Evolutionary conservation across 257 asterid genomes (phyloP).

Genomic region (Nicotiana paniculata): DNA sequence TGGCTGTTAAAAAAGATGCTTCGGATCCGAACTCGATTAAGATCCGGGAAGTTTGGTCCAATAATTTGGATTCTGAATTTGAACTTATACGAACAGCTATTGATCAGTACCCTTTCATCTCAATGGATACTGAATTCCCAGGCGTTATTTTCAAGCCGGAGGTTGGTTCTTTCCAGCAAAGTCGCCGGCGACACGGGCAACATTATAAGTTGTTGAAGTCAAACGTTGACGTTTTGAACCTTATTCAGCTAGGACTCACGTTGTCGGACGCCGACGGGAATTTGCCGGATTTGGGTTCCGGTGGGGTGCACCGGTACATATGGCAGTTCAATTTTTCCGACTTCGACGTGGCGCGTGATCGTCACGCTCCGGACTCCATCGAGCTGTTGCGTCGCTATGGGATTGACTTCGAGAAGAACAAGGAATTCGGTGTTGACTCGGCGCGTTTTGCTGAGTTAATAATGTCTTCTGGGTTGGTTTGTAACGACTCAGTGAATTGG

Average conservation of each 20-base stretch:
- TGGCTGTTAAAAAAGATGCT: neutral
- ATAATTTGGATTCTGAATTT: slow-evolving; percentile 37
- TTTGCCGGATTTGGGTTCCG: slow-evolving; percentile 52
- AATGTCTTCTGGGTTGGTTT: slow-evolving; percentile 59
- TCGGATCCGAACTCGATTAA: slow-evolving; percentile 14
- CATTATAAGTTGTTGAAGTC: slow-evolving; percentile 53
- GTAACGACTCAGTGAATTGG: slow-evolving; percentile 54
- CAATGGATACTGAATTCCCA: slow-evolving; percentile 61
- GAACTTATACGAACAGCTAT: slow-evolving; percentile 26
- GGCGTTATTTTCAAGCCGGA: slow-evolving; percentile 54
- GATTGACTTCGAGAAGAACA: slow-evolving; percentile 47
- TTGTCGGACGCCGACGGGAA: slow-evolving; percentile 60
- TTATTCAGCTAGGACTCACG: slow-evolving; percentile 72
- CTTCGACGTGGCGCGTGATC: slow-evolving; percentile 57
- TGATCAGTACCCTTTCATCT: slow-evolving; percentile 30
- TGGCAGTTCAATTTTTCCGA: slow-evolving; percentile 90
- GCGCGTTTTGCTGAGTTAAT: slow-evolving; percentile 44
- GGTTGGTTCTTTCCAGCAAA: neutral
- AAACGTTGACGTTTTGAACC: slow-evolving; percentile 60
- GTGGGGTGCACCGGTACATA: slow-evolving; percentile 25
- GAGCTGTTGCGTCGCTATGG: slow-evolving; percentile 45
- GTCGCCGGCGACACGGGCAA: slow-evolving; percentile 16
- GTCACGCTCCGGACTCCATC: slow-evolving; percentile 58
- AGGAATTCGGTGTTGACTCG: slow-evolving; percentile 42
- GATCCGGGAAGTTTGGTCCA: slow-evolving; percentile 46